Conservation (phyloP, 2,329 filamentous ascomycete genomes). For the Aureobasidium musti region DNA sequence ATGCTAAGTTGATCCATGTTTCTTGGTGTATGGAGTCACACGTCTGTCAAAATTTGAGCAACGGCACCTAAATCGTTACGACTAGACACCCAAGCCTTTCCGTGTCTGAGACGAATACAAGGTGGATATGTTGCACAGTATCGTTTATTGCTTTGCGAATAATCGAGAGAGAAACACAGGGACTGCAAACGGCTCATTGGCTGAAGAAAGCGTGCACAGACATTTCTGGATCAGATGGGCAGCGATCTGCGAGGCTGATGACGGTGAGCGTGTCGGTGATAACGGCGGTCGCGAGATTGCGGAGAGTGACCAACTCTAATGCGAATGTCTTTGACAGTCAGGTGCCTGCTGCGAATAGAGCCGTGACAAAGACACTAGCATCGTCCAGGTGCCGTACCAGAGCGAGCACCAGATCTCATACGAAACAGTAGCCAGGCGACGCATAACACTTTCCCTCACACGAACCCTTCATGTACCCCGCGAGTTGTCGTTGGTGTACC, state of each 20-base stretch:
- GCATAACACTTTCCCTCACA: neutral
- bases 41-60: too few relatives aligned
- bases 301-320: constrained; percentile 20
- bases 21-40: too few relatives aligned
- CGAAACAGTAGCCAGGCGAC: neutral
- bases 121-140: constrained; percentile 22
- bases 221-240: neutral
- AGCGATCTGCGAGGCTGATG: neutral
- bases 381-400: constrained; percentile 7
- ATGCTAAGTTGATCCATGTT: constrained; percentile 23
- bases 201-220: neutral
- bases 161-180: constrained; percentile 14
- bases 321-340: constrained; percentile 14
- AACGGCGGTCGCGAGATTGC: constrained; percentile 3
- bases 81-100: too few relatives aligned
- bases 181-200: neutral
- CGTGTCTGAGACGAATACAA: neutral
- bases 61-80: too few relatives aligned
- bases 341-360: constrained; percentile 12
- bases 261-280: neutral
- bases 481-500: constrained; percentile 17
- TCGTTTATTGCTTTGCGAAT: constrained; percentile 5
- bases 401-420: neutral
- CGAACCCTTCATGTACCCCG: constrained; percentile 21
- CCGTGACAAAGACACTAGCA: constrained; percentile 20